phyloP scores from a whole-genome alignment of 257 asterid genomes.

The Eucommia ulmoides region DNA sequence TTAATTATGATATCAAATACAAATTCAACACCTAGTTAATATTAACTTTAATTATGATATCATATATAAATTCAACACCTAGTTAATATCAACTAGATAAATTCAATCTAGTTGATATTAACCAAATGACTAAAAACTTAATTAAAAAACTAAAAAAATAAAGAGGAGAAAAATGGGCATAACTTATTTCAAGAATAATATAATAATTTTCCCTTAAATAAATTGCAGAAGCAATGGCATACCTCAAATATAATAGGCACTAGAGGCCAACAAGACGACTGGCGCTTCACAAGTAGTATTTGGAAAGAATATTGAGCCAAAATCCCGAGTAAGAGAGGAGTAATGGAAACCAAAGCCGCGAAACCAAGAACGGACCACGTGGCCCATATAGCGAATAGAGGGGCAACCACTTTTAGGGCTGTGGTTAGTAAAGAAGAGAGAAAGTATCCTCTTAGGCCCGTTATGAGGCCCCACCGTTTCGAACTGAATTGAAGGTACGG shows the following conservation, averaged over 20 bases:
- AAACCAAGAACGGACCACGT: slow-evolving; percentile 73
- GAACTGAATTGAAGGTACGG: background rate
- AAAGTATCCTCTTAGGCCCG: slow-evolving; percentile 78
- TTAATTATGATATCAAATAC: too few relatives aligned
- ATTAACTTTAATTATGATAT: too few relatives aligned
- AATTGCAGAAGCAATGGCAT: background rate
- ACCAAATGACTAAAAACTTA: background rate
- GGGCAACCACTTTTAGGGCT: slow-evolving; percentile 73
- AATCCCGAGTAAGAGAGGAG: slow-evolving; percentile 56
- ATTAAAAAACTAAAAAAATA: too few relatives aligned
- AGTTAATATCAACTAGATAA: too few relatives aligned
- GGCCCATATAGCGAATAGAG: slow-evolving; percentile 52
- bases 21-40: too few relatives aligned
- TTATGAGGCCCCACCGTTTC: slow-evolving; percentile 29
- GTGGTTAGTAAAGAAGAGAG: slow-evolving; percentile 41
- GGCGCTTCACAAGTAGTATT: slow-evolving; percentile 6
- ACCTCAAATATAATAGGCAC: background rate
- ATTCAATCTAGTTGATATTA: background rate
- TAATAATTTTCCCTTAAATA: too few relatives aligned
- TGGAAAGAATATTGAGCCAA: slow-evolving; percentile 57
- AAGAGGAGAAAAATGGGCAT: too few relatives aligned
- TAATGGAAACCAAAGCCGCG: slow-evolving; percentile 58
- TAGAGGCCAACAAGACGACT: background rate
- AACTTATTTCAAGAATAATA: too few relatives aligned
- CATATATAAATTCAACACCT: too few relatives aligned